Percentiles rank a stretch among this genome's conserved stretches.
These are phyloP conservation scores for Penicillium sp. DNA, from an alignment of 2,329 filamentous ascomycete species.

Conservation along the genomic window DNA sequence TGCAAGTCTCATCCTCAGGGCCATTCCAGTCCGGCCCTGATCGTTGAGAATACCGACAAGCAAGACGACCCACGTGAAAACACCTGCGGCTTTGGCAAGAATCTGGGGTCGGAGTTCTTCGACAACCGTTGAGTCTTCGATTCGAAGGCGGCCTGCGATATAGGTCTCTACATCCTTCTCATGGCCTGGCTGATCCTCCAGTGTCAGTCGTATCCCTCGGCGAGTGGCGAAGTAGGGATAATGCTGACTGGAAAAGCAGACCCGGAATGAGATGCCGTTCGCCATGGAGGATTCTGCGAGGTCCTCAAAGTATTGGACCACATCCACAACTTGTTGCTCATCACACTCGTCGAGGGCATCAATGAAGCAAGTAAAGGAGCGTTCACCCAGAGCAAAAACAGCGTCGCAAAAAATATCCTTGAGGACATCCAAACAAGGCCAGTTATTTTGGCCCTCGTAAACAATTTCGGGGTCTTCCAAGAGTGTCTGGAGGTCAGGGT, in stretches of 20 bases:
- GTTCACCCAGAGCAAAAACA: constrained; percentile 11
- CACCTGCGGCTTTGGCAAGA: constrained; percentile 38
- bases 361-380: constrained; percentile 36
- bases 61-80: constrained; percentile 51
- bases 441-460: background rate
- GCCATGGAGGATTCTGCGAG: constrained; percentile 23
- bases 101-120: constrained; percentile 32
- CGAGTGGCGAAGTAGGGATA: constrained; percentile 43
- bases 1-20: constrained; percentile 36
- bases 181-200: constrained; percentile 44
- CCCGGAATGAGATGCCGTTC: constrained; percentile 18
- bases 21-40: constrained; percentile 15
- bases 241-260: constrained; percentile 46
- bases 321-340: constrained; percentile 37
- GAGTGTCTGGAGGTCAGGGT: constrained; percentile 19
- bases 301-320: constrained; percentile 39
- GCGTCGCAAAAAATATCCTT: constrained; percentile 19
- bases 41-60: constrained; percentile 48
- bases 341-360: constrained; percentile 51
- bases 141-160: constrained; percentile 10
- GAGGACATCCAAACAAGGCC: constrained; percentile 14
- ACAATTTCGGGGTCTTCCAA: constrained; percentile 13
- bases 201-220: constrained; percentile 30
- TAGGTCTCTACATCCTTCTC: constrained; percentile 27
- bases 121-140: constrained; percentile 22